phyloP scores from a whole-genome alignment of 1,139 yeast species.

The Kodamaea arcana region DNA sequence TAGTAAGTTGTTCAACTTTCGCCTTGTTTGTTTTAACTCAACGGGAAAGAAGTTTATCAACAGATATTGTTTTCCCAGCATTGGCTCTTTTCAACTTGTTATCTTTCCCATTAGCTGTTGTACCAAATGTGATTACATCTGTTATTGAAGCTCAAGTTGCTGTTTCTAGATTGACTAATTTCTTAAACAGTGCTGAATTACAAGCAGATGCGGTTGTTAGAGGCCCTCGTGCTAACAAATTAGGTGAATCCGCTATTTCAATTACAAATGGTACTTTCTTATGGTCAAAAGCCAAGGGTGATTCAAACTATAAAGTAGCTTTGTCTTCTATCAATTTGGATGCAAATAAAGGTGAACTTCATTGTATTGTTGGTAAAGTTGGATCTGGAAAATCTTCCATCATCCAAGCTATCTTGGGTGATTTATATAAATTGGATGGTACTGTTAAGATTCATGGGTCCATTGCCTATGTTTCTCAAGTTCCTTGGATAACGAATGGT shows the following conservation, averaged over 20 bases:
- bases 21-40: slow-evolving; percentile 70
- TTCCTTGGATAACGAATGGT: slow-evolving; percentile 94
- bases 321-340: slow-evolving; percentile 63
- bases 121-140: slow-evolving; percentile 86
- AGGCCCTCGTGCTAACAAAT: slow-evolving; percentile 44
- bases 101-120: slow-evolving; percentile 87
- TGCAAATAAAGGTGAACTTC: slow-evolving; percentile 76
- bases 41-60: slow-evolving; percentile 64
- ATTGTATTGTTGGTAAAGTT: slow-evolving; percentile 88
- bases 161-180: slow-evolving; percentile 65
- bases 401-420: slow-evolving; percentile 81
- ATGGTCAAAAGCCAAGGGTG: slow-evolving; percentile 77
- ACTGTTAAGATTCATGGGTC: slow-evolving; percentile 69
- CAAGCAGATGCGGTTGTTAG: slow-evolving; percentile 73
- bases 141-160: slow-evolving; percentile 92
- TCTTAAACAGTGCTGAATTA: slow-evolving; percentile 72
- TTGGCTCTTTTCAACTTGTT: slow-evolving; percentile 79
- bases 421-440: slow-evolving; percentile 76
- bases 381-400: slow-evolving; percentile 92
- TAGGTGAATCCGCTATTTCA: slow-evolving; percentile 68
- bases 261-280: slow-evolving; percentile 77
- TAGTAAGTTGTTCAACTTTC: slow-evolving; percentile 90
- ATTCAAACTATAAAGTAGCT: slow-evolving; percentile 63
- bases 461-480: slow-evolving; percentile 88
- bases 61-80: slow-evolving; percentile 95